Evolutionary conservation across 2,329 filamentous ascomycete genomes (phyloP).

Genomic region (Trichophyton simii): DNA sequence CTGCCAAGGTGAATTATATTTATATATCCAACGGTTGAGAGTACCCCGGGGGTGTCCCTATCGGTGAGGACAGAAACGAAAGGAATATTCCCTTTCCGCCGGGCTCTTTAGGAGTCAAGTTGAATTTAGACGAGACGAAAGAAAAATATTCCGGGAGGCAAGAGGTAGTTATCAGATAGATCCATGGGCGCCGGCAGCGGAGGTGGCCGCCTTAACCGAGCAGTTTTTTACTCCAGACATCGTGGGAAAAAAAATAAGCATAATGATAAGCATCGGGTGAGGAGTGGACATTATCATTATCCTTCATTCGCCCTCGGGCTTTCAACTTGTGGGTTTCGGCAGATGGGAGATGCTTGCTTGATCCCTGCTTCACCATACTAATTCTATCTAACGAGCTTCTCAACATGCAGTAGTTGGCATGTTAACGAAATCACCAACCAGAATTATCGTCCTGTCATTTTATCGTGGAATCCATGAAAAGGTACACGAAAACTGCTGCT

Average conservation of each 20-base stretch:
- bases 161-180: background rate
- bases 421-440: too few relatives aligned
- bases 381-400: background rate
- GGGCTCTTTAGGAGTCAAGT: background rate
- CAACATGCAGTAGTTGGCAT: background rate
- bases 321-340: background rate
- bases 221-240: background rate
- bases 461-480: background rate
- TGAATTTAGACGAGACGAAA: background rate
- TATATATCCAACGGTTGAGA: too few relatives aligned
- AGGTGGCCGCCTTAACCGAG: background rate
- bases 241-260: too few relatives aligned
- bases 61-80: too few relatives aligned
- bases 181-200: background rate
- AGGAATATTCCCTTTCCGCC: background rate
- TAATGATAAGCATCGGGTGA: too few relatives aligned
- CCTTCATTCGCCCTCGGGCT: too few relatives aligned
- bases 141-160: background rate
- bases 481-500: background rate
- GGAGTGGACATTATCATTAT: too few relatives aligned
- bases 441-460: too few relatives aligned
- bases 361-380: background rate
- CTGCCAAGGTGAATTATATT: background rate
- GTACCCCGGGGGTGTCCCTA: background rate
- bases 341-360: background rate